Evolutionary conservation across 2,329 filamentous ascomycete species (phyloP), one percentile per base, ranked within the genome.

Genomic region (Thermothelomyces thermophilus): DNA sequence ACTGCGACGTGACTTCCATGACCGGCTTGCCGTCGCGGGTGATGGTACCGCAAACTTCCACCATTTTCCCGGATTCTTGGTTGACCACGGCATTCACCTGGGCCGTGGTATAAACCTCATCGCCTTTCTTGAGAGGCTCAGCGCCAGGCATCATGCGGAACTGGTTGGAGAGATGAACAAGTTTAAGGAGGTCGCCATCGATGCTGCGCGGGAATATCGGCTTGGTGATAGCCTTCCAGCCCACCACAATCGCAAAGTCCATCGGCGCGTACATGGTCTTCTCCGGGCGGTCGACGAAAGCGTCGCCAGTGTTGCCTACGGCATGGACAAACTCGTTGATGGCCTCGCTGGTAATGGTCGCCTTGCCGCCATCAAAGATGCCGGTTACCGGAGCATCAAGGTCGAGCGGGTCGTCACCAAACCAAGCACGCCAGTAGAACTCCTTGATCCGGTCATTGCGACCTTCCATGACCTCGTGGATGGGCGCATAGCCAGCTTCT

Each of bases 311-410:
- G 72, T 98, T 98, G 57, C 94, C 93, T 58, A 98, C 93, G 40
- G 93, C 91, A 65, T 98, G 90, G n/a, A 97, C 90, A 60, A 98
- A 98, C 72, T 98, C 90, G 55, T 95, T 94, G 72, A 98, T 96
- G 55, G 86, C 90, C 66, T 96, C 87, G 52, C 85, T 83, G 4
- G 89, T 95, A 59, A 98, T 90, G 22, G 80, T 89, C 5, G 89
- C 81, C 59, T 84, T 83, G 57, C 93, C 93, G 64, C 93, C 93
- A 58, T 93, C 88, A 64, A 98, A 98, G 59, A 83, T 84, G 64
- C 87, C 86, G 5, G 88, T 90, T 46, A 95, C 87, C 31, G 87
- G 77, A 14, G 86, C 84, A 62, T 96, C 85, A 48, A 96, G 87
- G 48, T 94, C 84, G 44, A 94, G 77, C 37, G 77, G 70, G 63